phyloP scores from a whole-genome alignment of 768 basidiomycete species.

The Ramaria rubella region DNA sequence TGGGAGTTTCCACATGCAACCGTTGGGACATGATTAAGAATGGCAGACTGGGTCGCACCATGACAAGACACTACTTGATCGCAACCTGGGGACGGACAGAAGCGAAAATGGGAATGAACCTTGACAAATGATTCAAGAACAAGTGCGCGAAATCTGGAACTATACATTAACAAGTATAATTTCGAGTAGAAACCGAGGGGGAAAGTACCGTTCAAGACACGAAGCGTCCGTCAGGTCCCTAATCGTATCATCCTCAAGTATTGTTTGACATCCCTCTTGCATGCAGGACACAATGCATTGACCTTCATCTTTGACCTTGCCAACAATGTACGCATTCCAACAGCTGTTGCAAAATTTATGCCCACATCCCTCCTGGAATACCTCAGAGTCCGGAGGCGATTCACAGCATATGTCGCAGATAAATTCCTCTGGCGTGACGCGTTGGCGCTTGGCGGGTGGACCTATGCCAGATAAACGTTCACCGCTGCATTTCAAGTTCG shows the following conservation, averaged over 20 bases:
- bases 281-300: constrained; percentile 11
- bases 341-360: constrained; percentile 14
- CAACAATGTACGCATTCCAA: constrained; percentile 9
- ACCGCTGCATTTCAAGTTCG: background rate
- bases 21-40: constrained; percentile 13
- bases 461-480: background rate
- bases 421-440: constrained; percentile 2
- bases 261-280: constrained; percentile 9
- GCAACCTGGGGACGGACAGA: constrained; percentile 13
- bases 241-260: constrained; percentile 8
- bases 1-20: constrained; percentile 8
- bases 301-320: constrained; percentile 15
- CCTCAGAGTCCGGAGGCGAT: background rate
- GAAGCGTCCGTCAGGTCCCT: constrained; percentile 2
- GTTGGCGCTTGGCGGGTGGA: background rate
- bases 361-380: constrained; percentile 6
- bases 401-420: constrained; percentile 16
- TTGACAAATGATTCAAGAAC: constrained; percentile 13
- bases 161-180: background rate
- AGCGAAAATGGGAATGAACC: constrained; percentile 9
- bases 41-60: constrained; percentile 1
- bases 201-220: constrained; percentile 4
- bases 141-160: constrained; percentile 11
- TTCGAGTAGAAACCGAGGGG: background rate
- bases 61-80: constrained; percentile 9